These are phyloP conservation scores for Hymenoscyphus linearis DNA, from an alignment of 2,329 filamentous ascomycete genomes.

Conservation along the genomic window DNA sequence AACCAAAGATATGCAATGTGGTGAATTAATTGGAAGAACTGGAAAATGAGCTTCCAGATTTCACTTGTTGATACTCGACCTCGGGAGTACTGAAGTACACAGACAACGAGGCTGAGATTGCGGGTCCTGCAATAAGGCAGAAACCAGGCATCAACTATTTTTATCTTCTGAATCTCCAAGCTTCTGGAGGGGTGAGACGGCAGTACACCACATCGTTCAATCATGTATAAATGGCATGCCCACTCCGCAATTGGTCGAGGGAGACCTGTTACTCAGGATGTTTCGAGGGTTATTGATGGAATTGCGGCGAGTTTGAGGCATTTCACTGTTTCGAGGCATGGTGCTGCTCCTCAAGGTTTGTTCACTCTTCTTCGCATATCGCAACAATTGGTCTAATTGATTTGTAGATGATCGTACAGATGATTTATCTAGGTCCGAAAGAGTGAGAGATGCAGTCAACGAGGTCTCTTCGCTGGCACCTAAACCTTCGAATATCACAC, in stretches of 20 bases:
- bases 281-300: slow-evolving; percentile 28
- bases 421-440: slow-evolving; percentile 15
- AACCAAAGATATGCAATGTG: not conserved
- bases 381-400: not conserved
- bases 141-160: slow-evolving; percentile 12
- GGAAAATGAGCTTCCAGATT: not conserved
- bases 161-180: not conserved
- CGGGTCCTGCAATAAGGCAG: slow-evolving; percentile 11
- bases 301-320: slow-evolving; percentile 30
- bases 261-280: slow-evolving; percentile 26
- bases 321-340: slow-evolving; percentile 25
- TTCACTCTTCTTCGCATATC: not conserved
- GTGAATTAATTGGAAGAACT: not conserved
- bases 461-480: slow-evolving; percentile 27
- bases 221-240: slow-evolving; percentile 34
- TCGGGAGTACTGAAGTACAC: not conserved
- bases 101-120: slow-evolving; percentile 13
- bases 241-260: slow-evolving; percentile 29
- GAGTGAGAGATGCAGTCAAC: slow-evolving; percentile 22
- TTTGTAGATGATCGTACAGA: not conserved
- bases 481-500: slow-evolving; percentile 9
- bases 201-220: slow-evolving; percentile 15
- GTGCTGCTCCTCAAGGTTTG: slow-evolving; percentile 18
- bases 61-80: too few species aligned
- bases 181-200: not conserved